Evolutionary conservation across 176 grass and related monocot genomes (phyloP), one percentile per base, ranked within the genome.

Genomic region (Poa pratensis): DNA sequence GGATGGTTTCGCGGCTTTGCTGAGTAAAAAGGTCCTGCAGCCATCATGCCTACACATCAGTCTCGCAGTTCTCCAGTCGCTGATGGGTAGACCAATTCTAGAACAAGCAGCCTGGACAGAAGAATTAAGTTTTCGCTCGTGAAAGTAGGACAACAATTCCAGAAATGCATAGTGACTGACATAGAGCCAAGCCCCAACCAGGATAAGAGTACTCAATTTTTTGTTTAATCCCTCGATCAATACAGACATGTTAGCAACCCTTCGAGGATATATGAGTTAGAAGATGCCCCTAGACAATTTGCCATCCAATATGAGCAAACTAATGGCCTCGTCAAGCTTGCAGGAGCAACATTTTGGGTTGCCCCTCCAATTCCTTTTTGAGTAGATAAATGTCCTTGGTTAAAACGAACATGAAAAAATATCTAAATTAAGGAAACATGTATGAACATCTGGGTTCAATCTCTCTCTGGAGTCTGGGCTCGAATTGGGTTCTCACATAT

Each of bases 181-280:
- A 69, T 20, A 69, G 66, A 69, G 66, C 4, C 34, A 69, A 69
- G 66, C 66, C 18, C 35, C 14, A 69, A 69, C 17, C 18, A 69
- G 65, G 65, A 68, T 68, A 39, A 69, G 34, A 11, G 65, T 9
- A 20, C 34, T 69, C 15, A 69, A 20, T 4, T 11, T 69, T 69
- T 68, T 20, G 4, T 32, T 34, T 66, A 66, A 32, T 34, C 28
- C 15, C 53, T 57, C 6, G 19, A 57, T 57, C 20, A 58, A 22
- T 20, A 58, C 54, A 58, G 24, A 62, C 22, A 26, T 14, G 59
- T 62, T 62, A 27, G 59, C 12, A 62, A 62, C 0, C 4, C 22
- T 62, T 61, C 23, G 59, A 62, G 63, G 7, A 17, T 67, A 34
- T 34, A 67, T 67, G 19, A 18, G 66, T 69, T 42, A 20, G 65